A percentile compares a stretch with the other conserved stretches of the same genome.
Evolutionary conservation across 495 filamentous ascomycete genomes (phyloP).

Genomic region (Schizothecium vesticola): DNA sequence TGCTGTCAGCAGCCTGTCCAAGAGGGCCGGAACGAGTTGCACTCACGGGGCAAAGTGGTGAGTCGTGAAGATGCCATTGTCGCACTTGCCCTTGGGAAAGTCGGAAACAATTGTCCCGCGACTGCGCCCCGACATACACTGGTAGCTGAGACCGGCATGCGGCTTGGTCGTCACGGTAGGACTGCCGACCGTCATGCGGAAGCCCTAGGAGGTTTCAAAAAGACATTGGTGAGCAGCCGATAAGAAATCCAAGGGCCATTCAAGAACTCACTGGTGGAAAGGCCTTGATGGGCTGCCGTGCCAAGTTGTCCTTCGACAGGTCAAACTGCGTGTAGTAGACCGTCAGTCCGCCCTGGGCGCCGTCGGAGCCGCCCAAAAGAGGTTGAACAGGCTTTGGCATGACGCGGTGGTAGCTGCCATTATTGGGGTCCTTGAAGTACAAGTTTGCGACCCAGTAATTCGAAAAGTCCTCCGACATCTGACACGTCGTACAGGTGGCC

Average conservation of each 20-base stretch:
- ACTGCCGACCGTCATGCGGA: conserved; percentile 46
- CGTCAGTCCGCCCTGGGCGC: conserved; percentile 38
- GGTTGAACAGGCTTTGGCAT: conserved; percentile 33
- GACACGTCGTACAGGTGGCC: conserved; percentile 28
- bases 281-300: conserved; percentile 30
- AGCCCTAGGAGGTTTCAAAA: conserved; percentile 32
- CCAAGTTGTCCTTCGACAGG: conserved; percentile 20
- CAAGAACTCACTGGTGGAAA: conserved; percentile 36
- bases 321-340: conserved; percentile 43
- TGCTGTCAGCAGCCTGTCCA: neutral
- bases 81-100: conserved; percentile 38
- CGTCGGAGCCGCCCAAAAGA: conserved; percentile 36
- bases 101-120: conserved; percentile 31
- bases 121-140: conserved; percentile 33
- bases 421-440: conserved; percentile 43
- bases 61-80: conserved; percentile 38
- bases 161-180: conserved; percentile 29
- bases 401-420: conserved; percentile 40
- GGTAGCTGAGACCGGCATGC: conserved; percentile 37
- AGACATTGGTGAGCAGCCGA: too few relatives aligned
- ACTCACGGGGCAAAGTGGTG: conserved; percentile 33
- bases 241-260: too few relatives aligned
- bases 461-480: conserved; percentile 22
- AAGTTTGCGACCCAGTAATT: conserved; percentile 40
- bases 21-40: neutral